Evolutionary conservation across 805 yeast genomes (phyloP).

Genomic region (Kluyveromyces wickerhamii): DNA sequence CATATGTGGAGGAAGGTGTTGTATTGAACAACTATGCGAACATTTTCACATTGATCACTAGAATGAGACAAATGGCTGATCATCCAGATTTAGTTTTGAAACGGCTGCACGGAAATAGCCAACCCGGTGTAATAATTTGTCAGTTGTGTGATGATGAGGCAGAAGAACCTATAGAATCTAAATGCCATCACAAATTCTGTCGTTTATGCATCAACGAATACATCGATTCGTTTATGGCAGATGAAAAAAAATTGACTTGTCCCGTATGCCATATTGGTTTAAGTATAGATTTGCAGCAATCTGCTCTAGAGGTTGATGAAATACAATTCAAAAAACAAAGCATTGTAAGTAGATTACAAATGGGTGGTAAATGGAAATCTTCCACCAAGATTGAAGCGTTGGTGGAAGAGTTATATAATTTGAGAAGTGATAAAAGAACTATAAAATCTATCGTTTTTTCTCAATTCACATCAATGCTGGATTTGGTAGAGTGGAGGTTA

Average conservation of each 20-base stretch:
- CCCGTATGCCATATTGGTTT: slow-evolving; percentile 95
- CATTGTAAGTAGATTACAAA: slow-evolving; percentile 79
- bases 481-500: slow-evolving; percentile 90
- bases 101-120: slow-evolving; percentile 37
- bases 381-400: slow-evolving; percentile 96
- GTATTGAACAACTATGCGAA: slow-evolving; percentile 95
- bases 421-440: slow-evolving; percentile 80
- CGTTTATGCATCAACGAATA: slow-evolving; percentile 89
- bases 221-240: slow-evolving; percentile 64
- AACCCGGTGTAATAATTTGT: slow-evolving; percentile 56
- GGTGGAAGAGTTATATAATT: slow-evolving; percentile 82
- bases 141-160: slow-evolving; percentile 97
- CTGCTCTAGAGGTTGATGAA: slow-evolving; percentile 61
- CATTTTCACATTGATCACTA: slow-evolving; percentile 87
- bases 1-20: slow-evolving; percentile 92
- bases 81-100: slow-evolving; percentile 94
- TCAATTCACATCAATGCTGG: slow-evolving; percentile 95
- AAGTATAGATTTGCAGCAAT: slow-evolving; percentile 82
- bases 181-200: slow-evolving; percentile 91
- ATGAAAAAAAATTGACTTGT: slow-evolving; percentile 60
- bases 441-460: slow-evolving; percentile 95
- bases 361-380: slow-evolving; percentile 86
- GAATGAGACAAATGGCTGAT: slow-evolving; percentile 97
- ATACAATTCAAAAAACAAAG: slow-evolving; percentile 48
- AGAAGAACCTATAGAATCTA: slow-evolving; percentile 91